Evolutionary conservation across 352 stramenopile genomes (phyloP).

Genomic region (Phytopythium vexans): DNA sequence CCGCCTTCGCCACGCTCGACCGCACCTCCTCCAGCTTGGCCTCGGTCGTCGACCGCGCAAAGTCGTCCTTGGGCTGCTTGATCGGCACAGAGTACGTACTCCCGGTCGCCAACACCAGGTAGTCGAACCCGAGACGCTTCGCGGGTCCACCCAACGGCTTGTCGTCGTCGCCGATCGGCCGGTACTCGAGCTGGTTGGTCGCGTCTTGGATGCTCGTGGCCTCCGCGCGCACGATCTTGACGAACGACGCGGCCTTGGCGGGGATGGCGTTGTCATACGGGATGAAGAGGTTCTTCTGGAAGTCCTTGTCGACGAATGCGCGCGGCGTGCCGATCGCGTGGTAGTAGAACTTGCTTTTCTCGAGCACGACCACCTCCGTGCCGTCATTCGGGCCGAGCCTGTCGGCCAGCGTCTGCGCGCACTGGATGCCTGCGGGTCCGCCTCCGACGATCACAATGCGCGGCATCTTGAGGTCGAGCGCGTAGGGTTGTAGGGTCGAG

Average conservation of each 20-base stretch:
- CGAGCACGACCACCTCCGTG: slow-evolving; percentile 44
- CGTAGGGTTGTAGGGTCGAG: slow-evolving; percentile 9
- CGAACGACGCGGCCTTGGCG: slow-evolving; percentile 6
- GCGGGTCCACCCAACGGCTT: slow-evolving; percentile 6
- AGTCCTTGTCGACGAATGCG: slow-evolving; percentile 28
- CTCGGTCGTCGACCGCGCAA: slow-evolving; percentile 17
- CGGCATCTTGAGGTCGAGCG: slow-evolving; percentile 17
- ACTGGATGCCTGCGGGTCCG: slow-evolving; percentile 46
- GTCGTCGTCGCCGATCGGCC: slow-evolving; percentile 14
- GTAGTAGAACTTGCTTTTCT: slow-evolving; percentile 35
- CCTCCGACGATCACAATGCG: slow-evolving; percentile 59
- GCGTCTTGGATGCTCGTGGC: slow-evolving; percentile 18
- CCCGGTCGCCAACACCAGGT: slow-evolving; percentile 29
- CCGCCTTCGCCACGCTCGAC: slow-evolving; percentile 11
- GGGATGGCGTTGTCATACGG: slow-evolving; percentile 32
- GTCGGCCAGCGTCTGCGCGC: slow-evolving; percentile 35
- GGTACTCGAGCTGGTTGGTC: slow-evolving; percentile 16
- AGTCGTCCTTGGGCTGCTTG: slow-evolving; percentile 17
- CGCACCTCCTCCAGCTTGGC: slow-evolving; percentile 16
- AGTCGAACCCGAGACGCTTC: slow-evolving; percentile 28
- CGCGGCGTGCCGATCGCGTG: slow-evolving; percentile 30
- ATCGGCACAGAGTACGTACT: slow-evolving; percentile 30
- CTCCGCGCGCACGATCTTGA: slow-evolving; percentile 16
- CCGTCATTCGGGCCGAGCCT: no score
- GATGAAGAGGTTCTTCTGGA: slow-evolving; percentile 29